phyloP scores from a whole-genome alignment of 129 eudicot genomes.

The Flaveria trinervia region DNA sequence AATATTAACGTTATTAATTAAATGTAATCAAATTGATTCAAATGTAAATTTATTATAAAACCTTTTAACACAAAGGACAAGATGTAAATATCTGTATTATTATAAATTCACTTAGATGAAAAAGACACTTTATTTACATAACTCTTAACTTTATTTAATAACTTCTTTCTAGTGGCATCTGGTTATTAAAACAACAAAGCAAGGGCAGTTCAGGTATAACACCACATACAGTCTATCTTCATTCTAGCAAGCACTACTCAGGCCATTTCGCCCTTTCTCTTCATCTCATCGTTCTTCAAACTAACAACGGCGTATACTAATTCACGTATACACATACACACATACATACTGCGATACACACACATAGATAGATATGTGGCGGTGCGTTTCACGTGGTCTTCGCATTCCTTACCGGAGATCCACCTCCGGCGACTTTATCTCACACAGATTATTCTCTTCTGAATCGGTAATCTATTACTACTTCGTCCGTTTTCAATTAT shows the following conservation, averaged over 20 bases:
- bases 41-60: too few relatives aligned
- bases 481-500: background rate
- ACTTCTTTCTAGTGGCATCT: conserved; percentile 12
- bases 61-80: too few relatives aligned
- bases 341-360: conserved; percentile 19
- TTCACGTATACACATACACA: background rate
- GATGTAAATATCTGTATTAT: too few relatives aligned
- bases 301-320: conserved; percentile 13
- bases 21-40: too few relatives aligned
- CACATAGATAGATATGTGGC: conserved; percentile 63
- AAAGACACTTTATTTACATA: too few relatives aligned
- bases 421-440: conserved; percentile 42
- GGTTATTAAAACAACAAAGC: conserved; percentile 15
- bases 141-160: too few relatives aligned
- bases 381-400: conserved; percentile 77
- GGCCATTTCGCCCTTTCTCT: conserved; percentile 21
- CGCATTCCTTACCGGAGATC: conserved; percentile 58
- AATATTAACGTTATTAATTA: too few relatives aligned
- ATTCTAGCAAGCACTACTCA: conserved; percentile 25
- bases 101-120: too few relatives aligned
- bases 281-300: conserved; percentile 19
- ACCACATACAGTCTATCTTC: conserved; percentile 35
- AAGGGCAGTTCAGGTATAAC: conserved; percentile 27
- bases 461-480: conserved; percentile 46
- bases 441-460: conserved; percentile 61